Conservation (phyloP, 2,329 filamentous ascomycete species). For the Fusarium udum region DNA sequence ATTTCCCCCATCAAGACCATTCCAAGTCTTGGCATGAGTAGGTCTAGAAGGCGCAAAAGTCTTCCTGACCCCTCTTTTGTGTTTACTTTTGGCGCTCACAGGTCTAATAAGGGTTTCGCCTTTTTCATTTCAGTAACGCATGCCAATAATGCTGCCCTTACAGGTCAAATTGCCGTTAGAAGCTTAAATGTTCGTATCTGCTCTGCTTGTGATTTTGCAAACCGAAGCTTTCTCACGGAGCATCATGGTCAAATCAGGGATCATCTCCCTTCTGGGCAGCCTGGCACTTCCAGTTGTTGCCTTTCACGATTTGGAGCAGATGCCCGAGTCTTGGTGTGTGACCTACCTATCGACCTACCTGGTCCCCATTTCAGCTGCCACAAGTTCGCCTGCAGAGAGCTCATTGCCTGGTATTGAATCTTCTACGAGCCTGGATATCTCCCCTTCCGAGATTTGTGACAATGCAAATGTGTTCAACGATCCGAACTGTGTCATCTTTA, state of each 20-base stretch:
- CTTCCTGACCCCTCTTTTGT: not conserved
- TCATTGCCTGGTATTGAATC: not conserved
- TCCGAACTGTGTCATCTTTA: not conserved
- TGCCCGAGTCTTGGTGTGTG: not conserved
- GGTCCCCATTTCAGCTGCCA: not conserved
- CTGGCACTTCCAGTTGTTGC: not conserved
- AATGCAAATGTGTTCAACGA: not conserved
- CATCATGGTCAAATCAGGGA: not conserved
- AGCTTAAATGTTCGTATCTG: not conserved
- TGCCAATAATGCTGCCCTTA: not conserved
- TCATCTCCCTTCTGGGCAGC: not conserved
- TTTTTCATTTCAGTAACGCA: not conserved
- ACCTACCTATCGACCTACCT: not conserved
- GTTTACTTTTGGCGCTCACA: not conserved
- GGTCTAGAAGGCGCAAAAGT: not conserved
- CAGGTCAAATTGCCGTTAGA: accelerated
- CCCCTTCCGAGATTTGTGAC: not conserved
- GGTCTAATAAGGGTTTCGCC: accelerated
- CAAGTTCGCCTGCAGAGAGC: not conserved
- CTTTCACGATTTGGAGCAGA: not conserved
- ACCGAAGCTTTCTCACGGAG: too few species aligned
- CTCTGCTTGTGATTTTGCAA: not conserved
- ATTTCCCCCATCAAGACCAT: not conserved
- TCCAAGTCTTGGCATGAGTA: not conserved
- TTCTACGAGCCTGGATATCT: not conserved